Evolutionary conservation across 2,329 filamentous ascomycete genomes (phyloP).

Genomic region (Geosmithia flava): DNA sequence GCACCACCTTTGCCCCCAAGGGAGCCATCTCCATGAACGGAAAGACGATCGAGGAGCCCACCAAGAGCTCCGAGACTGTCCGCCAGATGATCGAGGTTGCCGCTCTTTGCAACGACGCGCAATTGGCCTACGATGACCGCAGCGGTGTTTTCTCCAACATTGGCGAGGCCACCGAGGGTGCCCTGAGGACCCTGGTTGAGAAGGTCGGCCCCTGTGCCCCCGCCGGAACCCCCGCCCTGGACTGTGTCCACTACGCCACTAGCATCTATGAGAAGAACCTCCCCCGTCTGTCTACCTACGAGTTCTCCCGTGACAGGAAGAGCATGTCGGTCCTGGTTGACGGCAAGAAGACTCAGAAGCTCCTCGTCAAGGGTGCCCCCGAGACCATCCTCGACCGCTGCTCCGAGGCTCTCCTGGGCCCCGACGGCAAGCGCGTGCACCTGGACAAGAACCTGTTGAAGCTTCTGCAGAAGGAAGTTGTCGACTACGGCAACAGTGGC

Average conservation of each 20-base stretch:
- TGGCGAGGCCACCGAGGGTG: slow-evolving; percentile 92
- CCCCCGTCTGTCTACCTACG: slow-evolving; percentile 73
- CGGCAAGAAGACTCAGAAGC: slow-evolving; percentile 53
- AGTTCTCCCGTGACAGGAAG: slow-evolving; percentile 96
- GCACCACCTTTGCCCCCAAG: slow-evolving; percentile 80
- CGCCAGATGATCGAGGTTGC: slow-evolving; percentile 63
- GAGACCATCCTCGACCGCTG: slow-evolving; percentile 92
- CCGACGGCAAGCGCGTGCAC: slow-evolving; percentile 63
- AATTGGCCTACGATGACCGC: slow-evolving; percentile 69
- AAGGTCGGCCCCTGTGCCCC: slow-evolving; percentile 80
- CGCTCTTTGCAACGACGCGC: slow-evolving; percentile 80
- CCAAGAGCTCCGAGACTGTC: slow-evolving; percentile 62
- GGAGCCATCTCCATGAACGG: slow-evolving; percentile 62
- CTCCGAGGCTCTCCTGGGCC: slow-evolving; percentile 66
- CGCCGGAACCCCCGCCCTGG: slow-evolving; percentile 33
- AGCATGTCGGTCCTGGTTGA: slow-evolving; percentile 96
- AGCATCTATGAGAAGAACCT: slow-evolving; percentile 69
- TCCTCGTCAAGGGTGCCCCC: slow-evolving; percentile 92
- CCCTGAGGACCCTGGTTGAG: slow-evolving; percentile 79
- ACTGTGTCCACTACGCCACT: slow-evolving; percentile 72
- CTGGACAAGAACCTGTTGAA: slow-evolving; percentile 58
- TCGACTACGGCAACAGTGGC: slow-evolving; percentile 83
- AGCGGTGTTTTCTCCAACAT: slow-evolving; percentile 66
- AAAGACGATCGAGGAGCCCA: slow-evolving; percentile 54
- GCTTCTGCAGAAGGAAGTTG: slow-evolving; percentile 65